Conservation (phyloP, 2,329 filamentous ascomycete species). For the Penicillium janthinellum region DNA sequence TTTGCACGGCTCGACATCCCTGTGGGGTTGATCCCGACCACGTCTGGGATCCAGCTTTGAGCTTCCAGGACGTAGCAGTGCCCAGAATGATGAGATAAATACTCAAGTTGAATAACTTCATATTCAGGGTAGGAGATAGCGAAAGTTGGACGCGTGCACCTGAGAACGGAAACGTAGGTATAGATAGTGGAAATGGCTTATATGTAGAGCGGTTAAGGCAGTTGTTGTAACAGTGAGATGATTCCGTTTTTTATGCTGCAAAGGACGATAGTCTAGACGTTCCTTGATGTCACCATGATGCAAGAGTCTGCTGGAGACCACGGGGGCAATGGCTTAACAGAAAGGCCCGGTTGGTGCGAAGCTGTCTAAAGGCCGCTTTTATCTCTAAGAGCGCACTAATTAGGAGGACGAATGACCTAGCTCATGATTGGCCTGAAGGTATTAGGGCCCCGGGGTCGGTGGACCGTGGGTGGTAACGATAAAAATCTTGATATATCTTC, state of each 20-base stretch:
- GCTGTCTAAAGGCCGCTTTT: neutral
- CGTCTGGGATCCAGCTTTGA: conserved; percentile 3
- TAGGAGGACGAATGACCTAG: too few species aligned
- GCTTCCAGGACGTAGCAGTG: conserved; percentile 7
- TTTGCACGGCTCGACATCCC: conserved; percentile 8
- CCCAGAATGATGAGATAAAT: neutral
- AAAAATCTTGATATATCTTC: too few species aligned
- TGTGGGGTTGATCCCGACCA: conserved; percentile 6
- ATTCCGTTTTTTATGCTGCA: neutral
- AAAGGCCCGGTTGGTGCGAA: neutral
- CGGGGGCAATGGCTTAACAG: neutral
- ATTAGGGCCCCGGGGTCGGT: too few species aligned
- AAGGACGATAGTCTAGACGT: neutral
- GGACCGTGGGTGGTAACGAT: too few species aligned
- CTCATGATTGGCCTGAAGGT: too few species aligned
- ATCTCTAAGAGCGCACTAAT: neutral
- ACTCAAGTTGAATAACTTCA: neutral
- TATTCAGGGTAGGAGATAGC: neutral
- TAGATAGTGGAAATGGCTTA: neutral
- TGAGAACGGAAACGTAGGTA: neutral
- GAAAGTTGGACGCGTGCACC: neutral
- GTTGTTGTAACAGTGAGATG: neutral
- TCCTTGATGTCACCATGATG: neutral
- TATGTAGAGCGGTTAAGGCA: neutral
- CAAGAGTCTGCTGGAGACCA: neutral